Conservation (phyloP, 192 early-diverging fungal species). For the Dissophora globulifera region DNA sequence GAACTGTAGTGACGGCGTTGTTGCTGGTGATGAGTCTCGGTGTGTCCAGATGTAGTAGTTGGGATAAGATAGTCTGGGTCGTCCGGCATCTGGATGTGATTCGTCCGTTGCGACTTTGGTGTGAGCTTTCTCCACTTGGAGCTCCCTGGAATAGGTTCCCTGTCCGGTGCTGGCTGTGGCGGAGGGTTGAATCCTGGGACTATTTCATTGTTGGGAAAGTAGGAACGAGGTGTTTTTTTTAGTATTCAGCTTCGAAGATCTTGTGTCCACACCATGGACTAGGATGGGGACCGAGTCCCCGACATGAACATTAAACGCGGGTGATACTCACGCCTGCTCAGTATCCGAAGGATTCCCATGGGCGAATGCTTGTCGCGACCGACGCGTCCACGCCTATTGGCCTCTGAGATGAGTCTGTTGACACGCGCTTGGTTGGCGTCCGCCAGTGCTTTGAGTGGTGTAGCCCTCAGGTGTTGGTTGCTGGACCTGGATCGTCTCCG, state of each 20-base stretch:
- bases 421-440: conserved; percentile 40
- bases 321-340: conserved; percentile 26
- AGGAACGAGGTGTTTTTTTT: too few relatives aligned
- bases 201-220: neutral
- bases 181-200: conserved; percentile 46
- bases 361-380: conserved; percentile 46
- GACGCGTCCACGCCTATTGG: conserved; percentile 16
- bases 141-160: conserved; percentile 37
- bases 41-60: neutral
- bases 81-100: conserved; percentile 10
- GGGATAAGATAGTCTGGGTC: conserved; percentile 14
- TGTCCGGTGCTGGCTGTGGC: conserved; percentile 25
- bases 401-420: conserved; percentile 31
- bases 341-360: conserved; percentile 29
- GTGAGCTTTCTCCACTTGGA: conserved; percentile 40
- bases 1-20: too few relatives aligned
- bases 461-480: conserved; percentile 6
- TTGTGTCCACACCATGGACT: too few relatives aligned
- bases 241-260: too few relatives aligned
- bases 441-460: conserved; percentile 32
- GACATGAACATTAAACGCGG: neutral
- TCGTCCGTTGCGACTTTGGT: conserved; percentile 32
- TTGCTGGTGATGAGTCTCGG: neutral
- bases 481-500: conserved; percentile 26
- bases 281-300: too few relatives aligned